Conservation (phyloP, 371 early-diverging fungal species). For the Mucor piriformis region DNA sequence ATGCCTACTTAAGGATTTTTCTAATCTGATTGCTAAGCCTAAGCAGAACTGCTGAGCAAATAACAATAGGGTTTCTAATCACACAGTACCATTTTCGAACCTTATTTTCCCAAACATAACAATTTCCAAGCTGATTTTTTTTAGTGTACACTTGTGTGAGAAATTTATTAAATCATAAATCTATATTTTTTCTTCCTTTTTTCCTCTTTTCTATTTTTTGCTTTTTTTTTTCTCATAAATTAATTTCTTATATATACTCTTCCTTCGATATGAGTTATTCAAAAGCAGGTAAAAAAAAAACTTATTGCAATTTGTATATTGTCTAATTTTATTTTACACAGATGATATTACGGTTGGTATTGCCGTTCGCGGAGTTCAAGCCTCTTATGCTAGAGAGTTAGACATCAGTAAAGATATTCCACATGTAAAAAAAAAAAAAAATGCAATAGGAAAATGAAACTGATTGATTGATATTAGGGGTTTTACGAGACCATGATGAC, state of each 20-base stretch:
- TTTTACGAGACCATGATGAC: constrained; percentile 44
- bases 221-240: background rate
- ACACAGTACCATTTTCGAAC: background rate
- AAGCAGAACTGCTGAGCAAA: background rate
- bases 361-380: constrained; percentile 30
- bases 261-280: background rate
- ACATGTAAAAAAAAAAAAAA: constrained; percentile 26
- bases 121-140: background rate
- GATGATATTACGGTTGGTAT: constrained; percentile 2
- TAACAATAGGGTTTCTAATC: background rate
- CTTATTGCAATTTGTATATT: background rate
- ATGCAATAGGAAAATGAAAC: background rate
- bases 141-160: background rate
- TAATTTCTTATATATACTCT: background rate
- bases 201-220: background rate
- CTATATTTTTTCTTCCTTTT: background rate
- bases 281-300: background rate
- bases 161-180: constrained; percentile 1
- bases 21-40: background rate
- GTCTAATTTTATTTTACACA: background rate
- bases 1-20: background rate
- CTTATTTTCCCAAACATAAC: background rate
- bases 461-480: background rate
- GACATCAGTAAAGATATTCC: constrained; percentile 31
- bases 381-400: constrained; percentile 35